Evolutionary conservation across 129 eudicot genomes (phyloP), one percentile per base, ranked within the genome.

Genomic region (Flaveria bidentis): DNA sequence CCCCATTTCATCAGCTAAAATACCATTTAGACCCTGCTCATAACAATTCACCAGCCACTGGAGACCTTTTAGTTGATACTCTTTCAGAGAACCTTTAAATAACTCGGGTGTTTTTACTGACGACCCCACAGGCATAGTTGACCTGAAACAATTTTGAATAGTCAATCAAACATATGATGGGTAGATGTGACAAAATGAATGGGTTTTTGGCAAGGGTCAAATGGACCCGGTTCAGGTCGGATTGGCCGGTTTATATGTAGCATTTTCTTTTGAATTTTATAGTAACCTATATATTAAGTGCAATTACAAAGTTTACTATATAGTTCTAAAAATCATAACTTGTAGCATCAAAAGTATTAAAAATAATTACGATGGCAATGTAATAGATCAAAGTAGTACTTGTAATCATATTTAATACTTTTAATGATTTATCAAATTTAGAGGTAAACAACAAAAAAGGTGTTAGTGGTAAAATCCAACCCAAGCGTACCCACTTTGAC

Each of bases 1-100:
- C 18, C 99, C 99, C 97, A 94, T 94, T 82, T 94, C 99, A 75
- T 94, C 99, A 79, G 99, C 99, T 82, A 94, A 93, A 81, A 94
- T 94, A 70, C 99, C 99, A 84, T 94, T 94, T 64, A 94, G 81
- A 76, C 99, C 99, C 97, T 94, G 97, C 80, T 94, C 99, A 76
- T 94, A 94, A 79, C 99, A 94, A 75, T 94, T 94, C 26, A 94
- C 99, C 63, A 94, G 89, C 99, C 99, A 94, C 82, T 94, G 99
- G 39, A 94, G 99, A 65, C 99, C 99, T 86, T 91, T 94, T n/a
- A 94, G 82, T 81, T 91, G 99, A 86, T 94, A 94, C 28, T 87
- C 99, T 82, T 94, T 94, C 41, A 94, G 88, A 70, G 93, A 74
- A 72, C 99, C 99, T 84, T 91, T 91, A 69, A 94, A 94, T 73